Percentiles rank a stretch among this genome's conserved stretches.
Evolutionary conservation across 208 protist genomes (phyloP).

Genomic region (Trypanosoma boissoni): DNA sequence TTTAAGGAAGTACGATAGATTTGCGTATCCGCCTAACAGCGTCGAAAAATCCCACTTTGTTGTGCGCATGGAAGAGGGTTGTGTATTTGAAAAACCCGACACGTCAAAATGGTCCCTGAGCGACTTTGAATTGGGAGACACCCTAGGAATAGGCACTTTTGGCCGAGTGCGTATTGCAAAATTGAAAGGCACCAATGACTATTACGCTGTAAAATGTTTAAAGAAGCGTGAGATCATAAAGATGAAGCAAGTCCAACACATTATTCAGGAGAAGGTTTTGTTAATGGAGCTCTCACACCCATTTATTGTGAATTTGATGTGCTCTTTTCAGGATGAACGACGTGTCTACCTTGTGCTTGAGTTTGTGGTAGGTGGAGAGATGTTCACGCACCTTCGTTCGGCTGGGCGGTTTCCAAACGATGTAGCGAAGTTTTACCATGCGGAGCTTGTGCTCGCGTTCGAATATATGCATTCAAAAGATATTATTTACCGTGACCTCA

Average conservation of each 20-base stretch:
- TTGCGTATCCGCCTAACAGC: background rate
- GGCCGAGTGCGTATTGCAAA: slow-evolving; percentile 89
- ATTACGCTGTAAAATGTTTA: slow-evolving; percentile 91
- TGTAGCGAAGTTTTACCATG: slow-evolving; percentile 90
- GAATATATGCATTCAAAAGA: slow-evolving; percentile 90
- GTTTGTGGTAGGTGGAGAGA: slow-evolving; percentile 91
- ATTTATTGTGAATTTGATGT: slow-evolving; percentile 93
- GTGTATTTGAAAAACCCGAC: slow-evolving; percentile 61
- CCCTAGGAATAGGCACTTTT: slow-evolving; percentile 92
- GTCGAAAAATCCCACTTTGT: background rate
- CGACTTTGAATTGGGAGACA: slow-evolving; percentile 85
- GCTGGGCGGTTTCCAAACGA: slow-evolving; percentile 84
- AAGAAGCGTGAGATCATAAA: slow-evolving; percentile 88
- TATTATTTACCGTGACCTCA: slow-evolving; percentile 88
- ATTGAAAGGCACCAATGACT: slow-evolving; percentile 73
- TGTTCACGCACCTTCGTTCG: slow-evolving; percentile 87
- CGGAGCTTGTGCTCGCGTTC: slow-evolving; percentile 89
- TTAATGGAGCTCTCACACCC: slow-evolving; percentile 90
- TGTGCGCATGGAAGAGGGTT: slow-evolving; percentile 16
- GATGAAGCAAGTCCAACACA: slow-evolving; percentile 85
- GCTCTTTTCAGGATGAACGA: slow-evolving; percentile 92
- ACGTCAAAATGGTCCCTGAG: slow-evolving; percentile 67
- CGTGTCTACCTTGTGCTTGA: slow-evolving; percentile 93
- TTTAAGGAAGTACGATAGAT: background rate
- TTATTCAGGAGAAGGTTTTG: slow-evolving; percentile 90